phyloP scores from a whole-genome alignment of 495 filamentous ascomycete species.

The Poronia punctata region DNA sequence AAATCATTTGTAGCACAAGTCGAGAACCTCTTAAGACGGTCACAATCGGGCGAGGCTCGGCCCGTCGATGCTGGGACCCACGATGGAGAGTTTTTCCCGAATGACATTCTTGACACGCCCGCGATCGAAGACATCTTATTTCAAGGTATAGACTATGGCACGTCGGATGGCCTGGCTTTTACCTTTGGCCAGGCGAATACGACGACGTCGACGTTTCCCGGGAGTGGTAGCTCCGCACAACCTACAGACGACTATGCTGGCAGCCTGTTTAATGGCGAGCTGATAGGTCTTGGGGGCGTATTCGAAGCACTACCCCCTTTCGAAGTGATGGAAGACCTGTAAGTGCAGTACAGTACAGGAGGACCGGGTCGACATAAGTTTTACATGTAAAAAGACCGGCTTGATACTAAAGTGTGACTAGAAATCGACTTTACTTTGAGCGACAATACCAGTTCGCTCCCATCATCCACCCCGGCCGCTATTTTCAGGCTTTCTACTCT shows the following conservation, averaged over 20 bases:
- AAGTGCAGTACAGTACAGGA: conserved; percentile 16
- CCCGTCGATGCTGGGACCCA: neutral
- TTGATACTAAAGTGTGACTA: conserved; percentile 12
- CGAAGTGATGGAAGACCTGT: conserved; percentile 44
- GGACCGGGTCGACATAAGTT: neutral
- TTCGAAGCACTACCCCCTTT: conserved; percentile 38
- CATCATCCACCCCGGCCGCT: conserved; percentile 34
- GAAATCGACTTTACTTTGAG: conserved; percentile 36
- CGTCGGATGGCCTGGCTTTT: conserved; percentile 11
- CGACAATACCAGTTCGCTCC: conserved; percentile 30
- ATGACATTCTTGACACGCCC: conserved; percentile 6
- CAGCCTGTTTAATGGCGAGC: conserved; percentile 15
- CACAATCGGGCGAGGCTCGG: conserved; percentile 21
- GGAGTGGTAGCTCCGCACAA: conserved; percentile 1
- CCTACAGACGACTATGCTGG: neutral
- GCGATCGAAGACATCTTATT: conserved; percentile 14
- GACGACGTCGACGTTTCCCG: conserved; percentile 1
- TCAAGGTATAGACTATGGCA: conserved; percentile 16
- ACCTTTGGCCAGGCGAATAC: conserved; percentile 9
- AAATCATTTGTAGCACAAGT: conserved; percentile 36
- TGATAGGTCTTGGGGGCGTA: conserved; percentile 33
- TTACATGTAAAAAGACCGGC: neutral
- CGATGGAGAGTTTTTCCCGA: neutral
- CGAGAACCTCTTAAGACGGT: conserved; percentile 36
- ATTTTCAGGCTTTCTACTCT: conserved; percentile 35